phyloP scores from a whole-genome alignment of 352 stramenopile genomes.

The Phytophthora sansomeana region DNA sequence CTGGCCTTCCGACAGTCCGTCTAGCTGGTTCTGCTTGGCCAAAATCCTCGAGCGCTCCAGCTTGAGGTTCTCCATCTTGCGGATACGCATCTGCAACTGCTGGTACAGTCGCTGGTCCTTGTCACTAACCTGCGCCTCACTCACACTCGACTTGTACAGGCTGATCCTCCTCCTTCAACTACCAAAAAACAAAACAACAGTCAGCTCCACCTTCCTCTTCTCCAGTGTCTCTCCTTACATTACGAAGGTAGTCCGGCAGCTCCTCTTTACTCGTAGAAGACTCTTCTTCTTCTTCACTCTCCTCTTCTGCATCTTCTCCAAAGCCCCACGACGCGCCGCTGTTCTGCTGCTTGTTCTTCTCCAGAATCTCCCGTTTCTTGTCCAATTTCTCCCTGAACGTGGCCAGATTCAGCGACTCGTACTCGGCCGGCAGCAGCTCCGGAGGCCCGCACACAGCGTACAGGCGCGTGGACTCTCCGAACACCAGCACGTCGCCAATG shows the following conservation, averaged over 20 bases:
- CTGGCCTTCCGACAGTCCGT: constrained; percentile 71
- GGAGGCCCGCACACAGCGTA: constrained; percentile 79
- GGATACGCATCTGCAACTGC: constrained; percentile 79
- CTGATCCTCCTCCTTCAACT: constrained; percentile 62
- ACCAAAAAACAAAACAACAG: constrained; percentile 1
- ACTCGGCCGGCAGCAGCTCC: constrained; percentile 77
- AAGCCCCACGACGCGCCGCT: constrained; percentile 82
- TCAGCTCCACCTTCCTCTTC: neutral
- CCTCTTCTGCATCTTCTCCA: constrained; percentile 80
- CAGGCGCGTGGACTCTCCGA: constrained; percentile 88
- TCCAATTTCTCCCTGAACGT: constrained; percentile 45
- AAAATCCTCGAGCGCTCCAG: constrained; percentile 70
- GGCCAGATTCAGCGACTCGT: constrained; percentile 66
- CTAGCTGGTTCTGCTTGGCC: constrained; percentile 74
- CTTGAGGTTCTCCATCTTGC: constrained; percentile 87
- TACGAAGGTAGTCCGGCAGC: constrained; percentile 79
- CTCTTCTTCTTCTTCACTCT: constrained; percentile 36
- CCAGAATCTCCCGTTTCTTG: constrained; percentile 22
- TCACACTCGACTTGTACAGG: constrained; percentile 67
- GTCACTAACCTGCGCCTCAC: constrained; percentile 50
- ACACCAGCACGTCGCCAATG: constrained; percentile 87
- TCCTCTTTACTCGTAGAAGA: constrained; percentile 29
- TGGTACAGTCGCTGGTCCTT: constrained; percentile 86
- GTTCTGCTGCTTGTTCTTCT: constrained; percentile 34
- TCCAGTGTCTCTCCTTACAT: constrained; percentile 40